A percentile compares a stretch with the other conserved stretches of the same genome.
Conservation (phyloP, 2,329 filamentous ascomycete species). For the Alternaria dauci region DNA sequence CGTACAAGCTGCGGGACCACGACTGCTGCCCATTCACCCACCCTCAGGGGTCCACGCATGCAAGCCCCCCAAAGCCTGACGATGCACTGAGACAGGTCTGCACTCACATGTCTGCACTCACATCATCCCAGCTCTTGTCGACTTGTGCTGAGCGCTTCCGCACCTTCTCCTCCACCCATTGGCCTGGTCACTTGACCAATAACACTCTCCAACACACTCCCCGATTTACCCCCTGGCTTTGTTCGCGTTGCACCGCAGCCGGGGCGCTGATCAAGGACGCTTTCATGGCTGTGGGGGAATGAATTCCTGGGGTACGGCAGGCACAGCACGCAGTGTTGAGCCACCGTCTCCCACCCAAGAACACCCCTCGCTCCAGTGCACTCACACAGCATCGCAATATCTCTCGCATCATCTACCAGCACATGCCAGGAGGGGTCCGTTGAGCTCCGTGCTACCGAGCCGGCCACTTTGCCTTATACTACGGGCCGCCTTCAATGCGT, state of each 20-base stretch:
- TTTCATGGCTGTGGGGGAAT: constrained; percentile 26
- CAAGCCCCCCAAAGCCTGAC: not conserved
- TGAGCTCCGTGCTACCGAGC: constrained; percentile 19
- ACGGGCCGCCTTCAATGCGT: constrained; percentile 34
- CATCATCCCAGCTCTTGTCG: not conserved
- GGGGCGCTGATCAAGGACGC: constrained; percentile 18
- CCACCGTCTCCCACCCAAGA: constrained; percentile 11
- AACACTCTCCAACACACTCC: constrained; percentile 12
- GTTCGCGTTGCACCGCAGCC: constrained; percentile 32
- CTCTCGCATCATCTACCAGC: constrained; percentile 20
- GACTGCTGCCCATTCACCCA: constrained; percentile 1
- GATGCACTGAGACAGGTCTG: not conserved
- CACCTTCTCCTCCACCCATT: constrained; percentile 18
- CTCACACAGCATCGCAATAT: constrained; percentile 27
- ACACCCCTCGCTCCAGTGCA: constrained; percentile 10
- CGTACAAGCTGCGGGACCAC: not conserved
- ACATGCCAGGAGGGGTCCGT: constrained; percentile 6
- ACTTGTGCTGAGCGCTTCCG: constrained; percentile 19
- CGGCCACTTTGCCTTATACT: constrained; percentile 18
- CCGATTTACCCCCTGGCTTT: constrained; percentile 26
- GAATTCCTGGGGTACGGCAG: constrained; percentile 32
- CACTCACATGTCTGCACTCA: constrained; percentile 2
- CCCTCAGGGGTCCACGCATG: constrained; percentile 1
- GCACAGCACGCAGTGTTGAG: constrained; percentile 27
- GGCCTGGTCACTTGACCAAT: constrained; percentile 30